Evolutionary conservation across 306 rosid species (phyloP).

Genomic region (Psophocarpus tetragonolobus): DNA sequence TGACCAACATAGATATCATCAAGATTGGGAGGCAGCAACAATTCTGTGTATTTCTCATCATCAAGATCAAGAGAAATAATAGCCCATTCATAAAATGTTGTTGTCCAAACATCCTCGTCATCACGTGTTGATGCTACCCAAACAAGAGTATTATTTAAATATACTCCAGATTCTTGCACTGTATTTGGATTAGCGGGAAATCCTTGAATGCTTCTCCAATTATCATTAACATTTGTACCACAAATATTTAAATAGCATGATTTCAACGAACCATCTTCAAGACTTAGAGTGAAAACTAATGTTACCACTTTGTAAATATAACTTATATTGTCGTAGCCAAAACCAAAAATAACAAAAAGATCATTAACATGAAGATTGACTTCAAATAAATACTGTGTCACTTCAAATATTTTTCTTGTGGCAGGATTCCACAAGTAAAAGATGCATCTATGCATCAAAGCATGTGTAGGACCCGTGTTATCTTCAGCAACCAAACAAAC

Average conservation of each 20-base stretch:
- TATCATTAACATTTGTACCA: too few species aligned
- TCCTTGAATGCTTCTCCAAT: neutral
- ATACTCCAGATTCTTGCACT: neutral
- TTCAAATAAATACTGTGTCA: too few species aligned
- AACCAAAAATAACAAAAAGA: neutral
- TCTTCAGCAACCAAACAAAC: neutral
- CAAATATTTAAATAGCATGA: too few species aligned
- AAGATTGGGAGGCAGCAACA: too few species aligned
- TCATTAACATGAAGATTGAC: neutral
- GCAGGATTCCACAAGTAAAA: neutral
- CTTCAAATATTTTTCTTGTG: neutral
- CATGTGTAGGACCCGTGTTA: neutral
- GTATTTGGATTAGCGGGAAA: neutral
- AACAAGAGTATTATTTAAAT: neutral
- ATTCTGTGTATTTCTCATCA: neutral
- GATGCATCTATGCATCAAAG: too few species aligned
- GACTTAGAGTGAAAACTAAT: too few species aligned
- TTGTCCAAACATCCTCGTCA: too few species aligned
- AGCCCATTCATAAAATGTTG: too few species aligned
- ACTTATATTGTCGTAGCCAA: neutral
- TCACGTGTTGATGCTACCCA: neutral
- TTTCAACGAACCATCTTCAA: neutral
- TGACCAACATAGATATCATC: neutral
- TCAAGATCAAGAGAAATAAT: neutral
- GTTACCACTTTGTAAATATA: neutral